Evolutionary conservation across 257 asterid genomes (phyloP).

Genomic region (Gentiana dahurica): DNA sequence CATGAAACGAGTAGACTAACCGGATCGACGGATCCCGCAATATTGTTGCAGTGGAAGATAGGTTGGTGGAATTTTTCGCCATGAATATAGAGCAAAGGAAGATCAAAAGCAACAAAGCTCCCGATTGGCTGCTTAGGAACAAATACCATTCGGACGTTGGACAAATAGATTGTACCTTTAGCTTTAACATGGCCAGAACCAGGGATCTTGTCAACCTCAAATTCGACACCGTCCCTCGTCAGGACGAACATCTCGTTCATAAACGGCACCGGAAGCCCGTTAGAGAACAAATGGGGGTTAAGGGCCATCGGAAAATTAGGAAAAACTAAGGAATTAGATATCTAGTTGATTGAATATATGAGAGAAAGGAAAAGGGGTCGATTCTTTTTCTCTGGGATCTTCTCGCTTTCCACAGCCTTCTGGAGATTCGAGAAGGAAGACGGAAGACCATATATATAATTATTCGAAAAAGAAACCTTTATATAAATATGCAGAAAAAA

Average conservation of each 20-base stretch:
- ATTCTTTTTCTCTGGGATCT: no score
- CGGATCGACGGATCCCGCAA: slow-evolving; percentile 74
- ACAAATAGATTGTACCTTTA: slow-evolving; percentile 77
- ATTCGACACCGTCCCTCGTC: slow-evolving; percentile 85
- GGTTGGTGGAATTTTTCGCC: slow-evolving; percentile 86
- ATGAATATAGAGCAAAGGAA: slow-evolving; percentile 77
- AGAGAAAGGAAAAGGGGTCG: no score
- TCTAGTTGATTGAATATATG: no score
- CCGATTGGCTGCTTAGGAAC: slow-evolving; percentile 75
- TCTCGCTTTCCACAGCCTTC: no score
- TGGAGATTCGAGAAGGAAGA: no score
- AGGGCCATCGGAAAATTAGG: slow-evolving; percentile 40
- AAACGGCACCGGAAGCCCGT: slow-evolving; percentile 90
- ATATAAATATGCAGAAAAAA: no score
- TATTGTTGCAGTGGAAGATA: slow-evolving; percentile 80
- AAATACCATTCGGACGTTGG: slow-evolving; percentile 89
- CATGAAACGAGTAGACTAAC: slow-evolving; percentile 25
- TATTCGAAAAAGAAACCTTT: no score
- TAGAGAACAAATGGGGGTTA: slow-evolving; percentile 79
- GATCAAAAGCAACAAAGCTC: slow-evolving; percentile 59
- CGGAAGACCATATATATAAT: no score
- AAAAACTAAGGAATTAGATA: no score
- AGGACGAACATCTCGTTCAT: slow-evolving; percentile 72
- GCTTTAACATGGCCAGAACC: slow-evolving; percentile 82
- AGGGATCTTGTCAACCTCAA: slow-evolving; percentile 80